phyloP scores from a whole-genome alignment of 257 asterid genomes.

The Forsythia viridissima region DNA sequence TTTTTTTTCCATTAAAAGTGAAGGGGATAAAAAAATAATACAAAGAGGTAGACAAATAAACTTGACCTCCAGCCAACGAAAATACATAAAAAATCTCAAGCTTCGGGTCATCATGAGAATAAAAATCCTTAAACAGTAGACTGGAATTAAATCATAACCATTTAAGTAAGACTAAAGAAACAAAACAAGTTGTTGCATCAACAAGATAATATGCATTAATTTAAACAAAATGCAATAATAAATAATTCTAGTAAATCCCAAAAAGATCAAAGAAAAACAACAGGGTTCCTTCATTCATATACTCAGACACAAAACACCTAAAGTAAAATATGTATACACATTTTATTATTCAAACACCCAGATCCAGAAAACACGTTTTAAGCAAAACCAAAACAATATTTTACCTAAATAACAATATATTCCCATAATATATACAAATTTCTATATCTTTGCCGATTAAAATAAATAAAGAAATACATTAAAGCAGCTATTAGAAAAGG shows the following conservation, averaged over 20 bases:
- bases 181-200: not conserved
- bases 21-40: too few species aligned
- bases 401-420: too few species aligned
- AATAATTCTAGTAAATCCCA: constrained; percentile 7
- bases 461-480: not conserved
- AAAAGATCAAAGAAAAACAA: not conserved
- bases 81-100: not conserved
- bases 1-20: not conserved
- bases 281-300: constrained; percentile 11
- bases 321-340: constrained; percentile 3
- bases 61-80: too few species aligned
- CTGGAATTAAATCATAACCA: constrained; percentile 1
- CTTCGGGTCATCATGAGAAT: not conserved
- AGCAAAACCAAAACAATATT: not conserved
- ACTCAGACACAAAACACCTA: not conserved
- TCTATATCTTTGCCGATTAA: not conserved
- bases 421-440: not conserved
- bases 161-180: not conserved
- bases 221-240: not conserved
- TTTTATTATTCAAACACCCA: constrained; percentile 17
- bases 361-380: constrained; percentile 32
- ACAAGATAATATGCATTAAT: not conserved
- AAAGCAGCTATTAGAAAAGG: constrained; percentile 9
- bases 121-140: not conserved
- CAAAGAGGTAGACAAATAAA: too few species aligned